These are phyloP conservation scores for Alternaria tenuissima DNA, from an alignment of 2,329 filamentous ascomycete species.

Conservation along the genomic window DNA sequence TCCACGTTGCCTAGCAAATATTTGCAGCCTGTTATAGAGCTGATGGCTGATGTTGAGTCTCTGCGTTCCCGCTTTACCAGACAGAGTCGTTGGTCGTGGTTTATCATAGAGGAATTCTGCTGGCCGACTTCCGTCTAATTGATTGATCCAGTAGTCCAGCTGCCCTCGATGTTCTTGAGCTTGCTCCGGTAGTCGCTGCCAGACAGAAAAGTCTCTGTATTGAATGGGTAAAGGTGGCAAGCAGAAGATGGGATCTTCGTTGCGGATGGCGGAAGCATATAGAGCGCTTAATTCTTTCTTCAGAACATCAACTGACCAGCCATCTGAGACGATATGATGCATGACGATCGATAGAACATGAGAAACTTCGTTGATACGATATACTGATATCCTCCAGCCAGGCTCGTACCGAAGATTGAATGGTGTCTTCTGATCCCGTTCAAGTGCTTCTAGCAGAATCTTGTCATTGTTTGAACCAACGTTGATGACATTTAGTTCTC, in stretches of 20 bases:
- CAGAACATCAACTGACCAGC: constrained; percentile 17
- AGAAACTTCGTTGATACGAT: background rate
- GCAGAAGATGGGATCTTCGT: background rate
- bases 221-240: constrained; percentile 2
- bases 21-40: background rate
- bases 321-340: constrained; percentile 21
- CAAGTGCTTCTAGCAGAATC: no score
- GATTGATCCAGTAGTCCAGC: background rate
- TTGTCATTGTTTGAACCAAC: no score
- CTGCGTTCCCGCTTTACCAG: background rate
- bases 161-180: background rate
- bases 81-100: background rate
- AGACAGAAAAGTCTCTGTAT: constrained; percentile 6
- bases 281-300: background rate
- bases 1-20: background rate
- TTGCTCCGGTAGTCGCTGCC: background rate
- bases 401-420: background rate
- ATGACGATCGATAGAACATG: constrained; percentile 18
- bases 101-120: constrained; percentile 7
- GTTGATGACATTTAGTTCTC: no score
- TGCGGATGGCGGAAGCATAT: background rate
- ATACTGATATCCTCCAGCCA: constrained; percentile 2
- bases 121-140: constrained; percentile 3
- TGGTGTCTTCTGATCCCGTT: background rate
- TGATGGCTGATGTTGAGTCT: background rate